Conservation (phyloP, 768 basidiomycete genomes). For the Suillus americanus region DNA sequence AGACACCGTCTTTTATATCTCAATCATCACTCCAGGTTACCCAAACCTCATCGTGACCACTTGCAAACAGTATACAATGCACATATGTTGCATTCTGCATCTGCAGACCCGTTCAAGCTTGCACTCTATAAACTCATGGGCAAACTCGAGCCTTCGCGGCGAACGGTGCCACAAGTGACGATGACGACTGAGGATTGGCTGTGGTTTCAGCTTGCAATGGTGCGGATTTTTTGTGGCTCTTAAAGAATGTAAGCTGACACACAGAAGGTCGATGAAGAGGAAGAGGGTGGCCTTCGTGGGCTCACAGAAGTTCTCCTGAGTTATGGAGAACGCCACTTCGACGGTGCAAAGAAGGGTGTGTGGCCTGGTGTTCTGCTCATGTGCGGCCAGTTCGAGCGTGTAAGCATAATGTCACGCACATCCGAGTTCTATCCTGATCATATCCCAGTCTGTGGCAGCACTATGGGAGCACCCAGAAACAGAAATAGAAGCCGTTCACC, state of each 20-base stretch:
- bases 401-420: slow-evolving; percentile 32
- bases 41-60: slow-evolving; percentile 76
- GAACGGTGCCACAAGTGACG: slow-evolving; percentile 82
- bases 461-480: slow-evolving; percentile 85
- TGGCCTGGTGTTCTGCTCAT: slow-evolving; percentile 87
- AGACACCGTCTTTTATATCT: background rate
- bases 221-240: slow-evolving; percentile 22
- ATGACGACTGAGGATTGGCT: slow-evolving; percentile 97
- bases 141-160: slow-evolving; percentile 78
- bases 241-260: slow-evolving; percentile 1
- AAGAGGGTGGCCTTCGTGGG: slow-evolving; percentile 71
- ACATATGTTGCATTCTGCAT: slow-evolving; percentile 86
- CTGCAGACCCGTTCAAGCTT: slow-evolving; percentile 93
- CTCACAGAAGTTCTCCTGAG: slow-evolving; percentile 74
- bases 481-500: slow-evolving; percentile 91
- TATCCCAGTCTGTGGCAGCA: slow-evolving; percentile 80
- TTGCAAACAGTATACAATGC: slow-evolving; percentile 80
- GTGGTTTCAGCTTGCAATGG: slow-evolving; percentile 95
- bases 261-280: slow-evolving; percentile 73
- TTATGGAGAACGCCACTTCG: slow-evolving; percentile 83
- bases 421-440: background rate
- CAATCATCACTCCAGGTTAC: slow-evolving; percentile 43
- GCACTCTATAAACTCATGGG: slow-evolving; percentile 96
- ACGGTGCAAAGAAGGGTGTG: slow-evolving; percentile 60
- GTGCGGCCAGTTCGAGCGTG: slow-evolving; percentile 93